Percentiles rank a stretch among this genome's conserved stretches.
Evolutionary conservation across 352 stramenopile genomes (phyloP).

Genomic region (Pythium plurisporium): DNA sequence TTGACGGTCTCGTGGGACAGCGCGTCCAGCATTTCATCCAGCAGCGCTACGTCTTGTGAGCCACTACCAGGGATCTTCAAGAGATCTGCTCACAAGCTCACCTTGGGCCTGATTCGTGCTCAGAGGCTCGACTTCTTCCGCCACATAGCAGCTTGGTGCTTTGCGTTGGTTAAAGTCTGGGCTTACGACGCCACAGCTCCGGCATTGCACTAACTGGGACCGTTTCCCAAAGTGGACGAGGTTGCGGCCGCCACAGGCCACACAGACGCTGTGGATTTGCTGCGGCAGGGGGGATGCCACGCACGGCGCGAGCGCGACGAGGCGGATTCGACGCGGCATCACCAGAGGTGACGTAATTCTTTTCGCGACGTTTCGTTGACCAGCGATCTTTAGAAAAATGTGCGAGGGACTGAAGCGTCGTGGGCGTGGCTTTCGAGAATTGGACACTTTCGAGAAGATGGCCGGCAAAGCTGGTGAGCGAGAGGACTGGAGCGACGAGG

Average conservation of each 20-base stretch:
- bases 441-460: background rate
- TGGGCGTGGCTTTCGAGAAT: background rate
- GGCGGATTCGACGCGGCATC: constrained; percentile 7
- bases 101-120: constrained; percentile 25
- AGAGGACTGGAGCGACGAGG: constrained; percentile 30
- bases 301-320: background rate
- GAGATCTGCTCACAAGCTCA: background rate
- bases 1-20: constrained; percentile 35
- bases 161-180: constrained; percentile 41
- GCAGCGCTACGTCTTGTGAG: constrained; percentile 27
- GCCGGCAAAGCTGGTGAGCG: background rate
- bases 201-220: constrained; percentile 35
- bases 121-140: constrained; percentile 24
- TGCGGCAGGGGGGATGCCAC: constrained; percentile 10
- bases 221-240: constrained; percentile 9
- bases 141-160: constrained; percentile 8
- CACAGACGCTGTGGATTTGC: constrained; percentile 37
- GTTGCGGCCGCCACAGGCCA: constrained; percentile 48
- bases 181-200: constrained; percentile 42
- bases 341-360: too few species aligned
- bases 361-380: background rate
- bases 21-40: constrained; percentile 43
- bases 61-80: background rate
- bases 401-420: constrained; percentile 4
- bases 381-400: background rate